Evolutionary conservation across 176 grass and related monocot species (phyloP).

Genomic region (Otatea glauca): DNA sequence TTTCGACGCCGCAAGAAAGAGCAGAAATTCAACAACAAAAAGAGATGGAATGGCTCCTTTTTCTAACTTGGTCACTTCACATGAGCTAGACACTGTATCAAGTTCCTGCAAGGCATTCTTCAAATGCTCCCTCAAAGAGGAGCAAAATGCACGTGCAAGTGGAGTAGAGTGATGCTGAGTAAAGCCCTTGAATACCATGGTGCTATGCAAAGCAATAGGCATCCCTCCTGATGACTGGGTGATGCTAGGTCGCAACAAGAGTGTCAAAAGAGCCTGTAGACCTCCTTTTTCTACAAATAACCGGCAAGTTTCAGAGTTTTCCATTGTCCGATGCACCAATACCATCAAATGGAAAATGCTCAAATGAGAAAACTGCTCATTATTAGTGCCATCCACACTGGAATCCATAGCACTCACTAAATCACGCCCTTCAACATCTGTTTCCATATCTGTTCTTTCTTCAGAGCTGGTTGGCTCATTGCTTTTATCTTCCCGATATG

Average conservation of each 20-base stretch:
- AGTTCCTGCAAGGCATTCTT: conserved; percentile 77
- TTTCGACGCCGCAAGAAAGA: conserved; percentile 90
- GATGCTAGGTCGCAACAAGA: conserved; percentile 87
- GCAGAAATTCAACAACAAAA: conserved; percentile 92
- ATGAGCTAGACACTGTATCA: conserved; percentile 55
- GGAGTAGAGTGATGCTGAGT: conserved; percentile 93
- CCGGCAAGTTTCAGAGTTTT: conserved; percentile 94
- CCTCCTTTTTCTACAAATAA: conserved; percentile 97
- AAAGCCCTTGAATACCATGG: conserved; percentile 96
- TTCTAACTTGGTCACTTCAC: conserved; percentile 48
- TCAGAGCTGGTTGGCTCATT: conserved; percentile 53
- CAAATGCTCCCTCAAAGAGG: conserved; percentile 84
- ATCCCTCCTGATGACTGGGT: conserved; percentile 98
- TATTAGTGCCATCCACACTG: conserved; percentile 57
- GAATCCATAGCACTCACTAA: conserved; percentile 78
- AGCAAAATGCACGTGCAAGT: conserved; percentile 88
- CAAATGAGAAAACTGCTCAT: conserved; percentile 91
- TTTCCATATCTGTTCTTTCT: conserved; percentile 91
- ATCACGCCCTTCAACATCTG: conserved; percentile 84
- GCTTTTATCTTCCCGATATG: conserved; percentile 55
- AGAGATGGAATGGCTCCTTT: conserved; percentile 69
- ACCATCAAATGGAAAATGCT: conserved; percentile 98
- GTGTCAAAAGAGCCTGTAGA: conserved; percentile 77
- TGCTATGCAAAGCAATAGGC: conserved; percentile 99
- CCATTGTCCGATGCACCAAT: conserved; percentile 95